phyloP scores from a whole-genome alignment of 148 eudicot genomes.

The Gaultheria prostrata region DNA sequence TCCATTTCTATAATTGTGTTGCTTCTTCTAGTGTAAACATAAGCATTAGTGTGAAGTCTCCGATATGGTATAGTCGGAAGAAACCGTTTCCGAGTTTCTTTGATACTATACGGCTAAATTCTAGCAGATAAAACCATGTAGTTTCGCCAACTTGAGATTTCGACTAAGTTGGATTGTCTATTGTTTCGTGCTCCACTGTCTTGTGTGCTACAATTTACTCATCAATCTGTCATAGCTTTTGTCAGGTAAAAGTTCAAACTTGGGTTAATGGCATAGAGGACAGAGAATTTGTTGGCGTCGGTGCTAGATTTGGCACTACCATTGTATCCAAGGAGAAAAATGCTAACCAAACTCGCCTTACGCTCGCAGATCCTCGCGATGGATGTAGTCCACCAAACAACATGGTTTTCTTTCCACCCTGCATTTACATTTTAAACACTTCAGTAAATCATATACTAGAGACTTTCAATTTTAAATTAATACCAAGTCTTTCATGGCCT shows the following conservation, averaged over 20 bases:
- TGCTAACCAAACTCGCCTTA: slow-evolving; percentile 54
- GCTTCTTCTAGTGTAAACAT: neutral
- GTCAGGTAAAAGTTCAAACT: slow-evolving; percentile 87
- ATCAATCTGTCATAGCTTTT: slow-evolving; percentile 11
- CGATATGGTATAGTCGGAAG: neutral
- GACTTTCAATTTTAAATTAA: neutral
- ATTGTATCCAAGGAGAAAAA: slow-evolving; percentile 75
- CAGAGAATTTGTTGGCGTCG: slow-evolving; percentile 74
- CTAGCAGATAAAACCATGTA: neutral
- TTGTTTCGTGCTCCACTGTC: neutral
- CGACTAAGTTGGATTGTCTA: slow-evolving; percentile 5
- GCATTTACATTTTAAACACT: slow-evolving; percentile 2
- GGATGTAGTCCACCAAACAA: slow-evolving; percentile 65
- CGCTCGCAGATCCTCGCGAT: slow-evolving; percentile 69
- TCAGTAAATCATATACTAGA: neutral
- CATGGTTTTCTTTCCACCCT: slow-evolving; percentile 44
- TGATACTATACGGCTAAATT: neutral
- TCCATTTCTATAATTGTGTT: neutral
- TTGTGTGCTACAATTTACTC: slow-evolving; percentile 7
- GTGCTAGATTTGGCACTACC: slow-evolving; percentile 77
- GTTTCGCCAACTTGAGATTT: neutral
- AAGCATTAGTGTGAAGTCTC: neutral
- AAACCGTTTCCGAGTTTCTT: neutral
- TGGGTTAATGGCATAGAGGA: slow-evolving; percentile 73
- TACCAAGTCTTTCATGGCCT: slow-evolving; percentile 6